Evolutionary conservation across 805 yeast genomes (phyloP).

Genomic region (Spathaspora arborariae): DNA sequence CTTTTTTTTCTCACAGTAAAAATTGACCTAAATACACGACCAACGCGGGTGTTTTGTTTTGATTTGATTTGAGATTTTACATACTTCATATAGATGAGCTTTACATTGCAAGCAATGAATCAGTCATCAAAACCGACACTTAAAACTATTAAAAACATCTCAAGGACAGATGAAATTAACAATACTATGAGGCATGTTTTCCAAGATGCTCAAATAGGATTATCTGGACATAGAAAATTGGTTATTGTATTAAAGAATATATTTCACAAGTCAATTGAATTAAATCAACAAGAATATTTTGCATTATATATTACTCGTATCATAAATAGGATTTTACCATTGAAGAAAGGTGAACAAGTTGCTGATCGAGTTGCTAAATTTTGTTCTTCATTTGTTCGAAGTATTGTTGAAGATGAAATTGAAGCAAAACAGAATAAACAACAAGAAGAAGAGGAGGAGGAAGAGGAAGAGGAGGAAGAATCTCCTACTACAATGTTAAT

Average conservation of each 20-base stretch:
- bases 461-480: constrained; percentile 33
- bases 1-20: neutral
- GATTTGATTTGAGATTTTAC: neutral
- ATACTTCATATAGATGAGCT: neutral
- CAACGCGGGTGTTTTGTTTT: neutral
- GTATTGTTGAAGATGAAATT: constrained; percentile 34
- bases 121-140: constrained; percentile 11
- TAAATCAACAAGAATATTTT: constrained; percentile 57
- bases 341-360: constrained; percentile 63
- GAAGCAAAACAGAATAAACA: constrained; percentile 8
- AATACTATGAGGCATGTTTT: constrained; percentile 61
- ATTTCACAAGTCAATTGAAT: constrained; percentile 50
- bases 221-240: constrained; percentile 75
- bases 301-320: constrained; percentile 55
- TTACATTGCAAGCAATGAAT: neutral
- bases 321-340: constrained; percentile 60
- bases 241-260: constrained; percentile 58
- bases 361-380: constrained; percentile 79
- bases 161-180: constrained; percentile 19
- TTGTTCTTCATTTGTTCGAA: constrained; percentile 53
- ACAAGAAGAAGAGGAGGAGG: constrained; percentile 15
- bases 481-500: constrained; percentile 50
- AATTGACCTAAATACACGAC: neutral
- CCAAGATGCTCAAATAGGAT: constrained; percentile 72
- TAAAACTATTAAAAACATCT: constrained; percentile 17